Conservation (phyloP, 805 yeast species). For the Schwanniomyces vanrijiae region DNA sequence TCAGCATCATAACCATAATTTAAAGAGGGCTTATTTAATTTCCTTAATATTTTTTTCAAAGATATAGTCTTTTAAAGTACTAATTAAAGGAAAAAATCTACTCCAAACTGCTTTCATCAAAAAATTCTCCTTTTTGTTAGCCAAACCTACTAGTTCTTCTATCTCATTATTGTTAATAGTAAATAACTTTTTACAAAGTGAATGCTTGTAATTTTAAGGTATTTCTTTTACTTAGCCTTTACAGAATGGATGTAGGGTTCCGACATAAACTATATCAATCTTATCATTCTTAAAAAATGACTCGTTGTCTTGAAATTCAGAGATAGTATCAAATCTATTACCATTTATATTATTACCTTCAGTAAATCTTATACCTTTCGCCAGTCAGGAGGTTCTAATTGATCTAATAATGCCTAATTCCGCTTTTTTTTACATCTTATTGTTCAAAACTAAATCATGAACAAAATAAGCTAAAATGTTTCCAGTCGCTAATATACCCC, state of each 20-base stretch:
- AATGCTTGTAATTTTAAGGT: slow-evolving; percentile 46
- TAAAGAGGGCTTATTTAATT: slow-evolving; percentile 39
- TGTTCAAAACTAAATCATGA: slow-evolving; percentile 33
- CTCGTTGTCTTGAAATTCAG: slow-evolving; percentile 34
- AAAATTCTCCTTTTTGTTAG: slow-evolving; percentile 42
- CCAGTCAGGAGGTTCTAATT: slow-evolving; percentile 37
- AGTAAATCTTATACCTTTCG: slow-evolving; percentile 37
- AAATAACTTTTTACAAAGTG: slow-evolving; percentile 56
- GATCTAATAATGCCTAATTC: slow-evolving; percentile 33
- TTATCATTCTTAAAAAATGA: slow-evolving; percentile 43
- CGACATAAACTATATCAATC: slow-evolving; percentile 51
- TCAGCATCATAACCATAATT: slow-evolving; percentile 43
- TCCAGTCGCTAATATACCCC: slow-evolving; percentile 55
- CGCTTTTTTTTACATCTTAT: slow-evolving; percentile 20
- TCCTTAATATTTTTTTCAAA: slow-evolving; percentile 48
- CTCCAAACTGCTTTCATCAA: slow-evolving; percentile 65
- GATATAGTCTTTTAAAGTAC: slow-evolving; percentile 32
- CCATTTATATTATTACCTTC: slow-evolving; percentile 13
- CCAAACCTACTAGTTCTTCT: slow-evolving; percentile 39
- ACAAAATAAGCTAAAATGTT: slow-evolving; percentile 47
- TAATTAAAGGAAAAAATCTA: slow-evolving; percentile 49
- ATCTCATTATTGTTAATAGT: slow-evolving; percentile 49
- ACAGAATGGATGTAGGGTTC: slow-evolving; percentile 55
- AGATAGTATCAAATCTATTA: slow-evolving; percentile 25
- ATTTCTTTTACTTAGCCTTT: slow-evolving; percentile 44